These are phyloP conservation scores for Vigna nakashimae DNA, from an alignment of 306 rosid species.

Conservation along the genomic window DNA sequence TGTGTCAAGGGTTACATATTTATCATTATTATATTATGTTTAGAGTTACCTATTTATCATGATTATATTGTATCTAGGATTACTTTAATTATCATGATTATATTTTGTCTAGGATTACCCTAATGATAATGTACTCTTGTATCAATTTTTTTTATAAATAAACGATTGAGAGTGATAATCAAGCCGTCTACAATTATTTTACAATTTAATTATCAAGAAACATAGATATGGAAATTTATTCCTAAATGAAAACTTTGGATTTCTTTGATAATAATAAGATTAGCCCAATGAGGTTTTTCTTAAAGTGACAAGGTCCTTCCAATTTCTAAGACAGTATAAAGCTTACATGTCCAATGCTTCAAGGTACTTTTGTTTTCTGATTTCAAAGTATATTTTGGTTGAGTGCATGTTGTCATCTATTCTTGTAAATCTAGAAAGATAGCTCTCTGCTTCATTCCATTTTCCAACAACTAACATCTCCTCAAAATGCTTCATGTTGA, in stretches of 20 bases:
- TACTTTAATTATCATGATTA: no score
- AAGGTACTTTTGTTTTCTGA: conserved; percentile 54
- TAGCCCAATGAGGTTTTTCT: not conserved
- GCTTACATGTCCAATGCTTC: conserved; percentile 60
- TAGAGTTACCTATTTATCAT: no score
- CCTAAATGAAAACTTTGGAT: not conserved
- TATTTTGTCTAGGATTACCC: no score
- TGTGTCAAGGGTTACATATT: no score
- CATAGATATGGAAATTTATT: not conserved
- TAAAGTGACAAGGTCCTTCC: not conserved
- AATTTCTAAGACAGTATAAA: not conserved
- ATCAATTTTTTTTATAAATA: no score
- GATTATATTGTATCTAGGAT: no score
- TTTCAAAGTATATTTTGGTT: conserved; percentile 51
- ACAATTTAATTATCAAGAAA: no score
- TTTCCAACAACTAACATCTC: conserved; percentile 47
- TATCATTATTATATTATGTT: no score
- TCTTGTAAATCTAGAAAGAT: conserved; percentile 33
- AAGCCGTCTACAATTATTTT: no score
- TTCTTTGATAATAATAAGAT: not conserved
- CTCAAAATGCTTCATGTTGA: conserved; percentile 53
- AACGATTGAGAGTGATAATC: no score
- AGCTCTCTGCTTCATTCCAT: conserved; percentile 56
- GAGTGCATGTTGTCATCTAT: conserved; percentile 47
- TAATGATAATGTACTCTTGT: no score